Evolutionary conservation across 176 grass and related monocot genomes (phyloP).

Genomic region (Musa beccarii): DNA sequence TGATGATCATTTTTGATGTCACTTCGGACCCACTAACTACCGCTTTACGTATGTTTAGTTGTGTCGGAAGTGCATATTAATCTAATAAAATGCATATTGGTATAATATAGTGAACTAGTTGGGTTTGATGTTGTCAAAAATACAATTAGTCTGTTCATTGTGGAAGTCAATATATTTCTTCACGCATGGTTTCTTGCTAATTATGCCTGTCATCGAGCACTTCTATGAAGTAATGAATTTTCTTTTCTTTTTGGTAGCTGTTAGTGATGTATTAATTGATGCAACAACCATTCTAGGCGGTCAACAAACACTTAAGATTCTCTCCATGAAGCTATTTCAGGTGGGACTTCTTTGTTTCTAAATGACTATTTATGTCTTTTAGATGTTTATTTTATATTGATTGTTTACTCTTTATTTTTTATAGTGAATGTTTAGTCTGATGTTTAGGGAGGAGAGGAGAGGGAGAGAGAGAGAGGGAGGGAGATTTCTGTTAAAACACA

Average conservation of each 20-base stretch:
- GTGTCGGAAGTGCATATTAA: too few species aligned
- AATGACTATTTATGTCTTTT: background rate
- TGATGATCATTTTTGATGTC: too few species aligned
- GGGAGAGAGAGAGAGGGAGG: too few species aligned
- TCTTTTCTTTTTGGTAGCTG: conserved; percentile 43
- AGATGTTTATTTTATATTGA: background rate
- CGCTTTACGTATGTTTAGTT: too few species aligned
- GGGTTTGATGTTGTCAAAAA: too few species aligned
- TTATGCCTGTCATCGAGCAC: background rate
- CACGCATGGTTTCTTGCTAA: conserved; percentile 4
- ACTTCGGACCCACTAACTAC: too few species aligned
- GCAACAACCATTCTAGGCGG: conserved; percentile 88
- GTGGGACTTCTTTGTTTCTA: conserved; percentile 23
- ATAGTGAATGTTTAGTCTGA: too few species aligned
- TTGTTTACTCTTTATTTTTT: too few species aligned
- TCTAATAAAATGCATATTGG: too few species aligned
- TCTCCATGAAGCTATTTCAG: conserved; percentile 81
- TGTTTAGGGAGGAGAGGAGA: too few species aligned
- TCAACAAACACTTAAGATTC: conserved; percentile 65
- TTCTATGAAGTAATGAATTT: background rate
- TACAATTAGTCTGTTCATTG: conserved; percentile 5
- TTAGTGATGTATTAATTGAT: conserved; percentile 87
- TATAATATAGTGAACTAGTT: too few species aligned
- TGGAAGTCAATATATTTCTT: background rate
- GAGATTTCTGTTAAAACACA: too few species aligned